Evolutionary conservation across 2,329 filamentous ascomycete species (phyloP).

Genomic region (Colletotrichum brevisporum): DNA sequence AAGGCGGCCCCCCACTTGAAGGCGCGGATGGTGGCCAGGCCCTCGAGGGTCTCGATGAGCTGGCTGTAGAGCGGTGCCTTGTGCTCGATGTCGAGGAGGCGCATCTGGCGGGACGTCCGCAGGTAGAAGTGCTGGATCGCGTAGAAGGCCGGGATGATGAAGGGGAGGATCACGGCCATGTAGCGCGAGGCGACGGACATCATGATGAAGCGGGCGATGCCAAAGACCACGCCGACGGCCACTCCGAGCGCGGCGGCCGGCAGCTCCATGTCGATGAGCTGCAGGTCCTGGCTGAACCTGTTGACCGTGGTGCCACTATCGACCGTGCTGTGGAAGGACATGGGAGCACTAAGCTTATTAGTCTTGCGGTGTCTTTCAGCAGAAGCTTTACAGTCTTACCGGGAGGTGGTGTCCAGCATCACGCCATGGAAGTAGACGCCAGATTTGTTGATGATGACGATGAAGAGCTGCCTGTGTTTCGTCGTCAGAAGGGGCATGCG

Average conservation of each 20-base stretch:
- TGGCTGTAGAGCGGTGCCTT: slow-evolving; percentile 54
- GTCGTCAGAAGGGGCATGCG: not conserved
- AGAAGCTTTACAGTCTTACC: slow-evolving; percentile 18
- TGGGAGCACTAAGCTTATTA: slow-evolving; percentile 31
- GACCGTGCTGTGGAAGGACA: slow-evolving; percentile 41
- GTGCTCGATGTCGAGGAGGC: slow-evolving; percentile 53
- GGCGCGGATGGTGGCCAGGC: slow-evolving; percentile 62
- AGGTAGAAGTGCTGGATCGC: slow-evolving; percentile 51
- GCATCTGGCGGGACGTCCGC: slow-evolving; percentile 54
- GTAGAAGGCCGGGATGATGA: slow-evolving; percentile 48
- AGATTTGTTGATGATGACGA: slow-evolving; percentile 49
- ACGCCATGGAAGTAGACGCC: slow-evolving; percentile 48
- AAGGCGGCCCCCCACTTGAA: slow-evolving; percentile 62
- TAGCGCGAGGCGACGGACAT: slow-evolving; percentile 49
- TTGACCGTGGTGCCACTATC: slow-evolving; percentile 45
- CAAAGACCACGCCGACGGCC: slow-evolving; percentile 34
- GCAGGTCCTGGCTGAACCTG: slow-evolving; percentile 43
- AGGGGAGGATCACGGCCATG: slow-evolving; percentile 49
- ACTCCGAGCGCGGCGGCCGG: slow-evolving; percentile 42
- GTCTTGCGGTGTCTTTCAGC: not conserved
- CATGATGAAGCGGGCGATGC: slow-evolving; percentile 39
- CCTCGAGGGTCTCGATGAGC: slow-evolving; percentile 60
- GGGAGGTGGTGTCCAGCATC: slow-evolving; percentile 45
- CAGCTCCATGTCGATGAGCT: slow-evolving; percentile 44
- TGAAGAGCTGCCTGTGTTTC: slow-evolving; percentile 48